These are phyloP conservation scores for Russula sp. DNA, from an alignment of 768 basidiomycete genomes.

Conservation along the genomic window DNA sequence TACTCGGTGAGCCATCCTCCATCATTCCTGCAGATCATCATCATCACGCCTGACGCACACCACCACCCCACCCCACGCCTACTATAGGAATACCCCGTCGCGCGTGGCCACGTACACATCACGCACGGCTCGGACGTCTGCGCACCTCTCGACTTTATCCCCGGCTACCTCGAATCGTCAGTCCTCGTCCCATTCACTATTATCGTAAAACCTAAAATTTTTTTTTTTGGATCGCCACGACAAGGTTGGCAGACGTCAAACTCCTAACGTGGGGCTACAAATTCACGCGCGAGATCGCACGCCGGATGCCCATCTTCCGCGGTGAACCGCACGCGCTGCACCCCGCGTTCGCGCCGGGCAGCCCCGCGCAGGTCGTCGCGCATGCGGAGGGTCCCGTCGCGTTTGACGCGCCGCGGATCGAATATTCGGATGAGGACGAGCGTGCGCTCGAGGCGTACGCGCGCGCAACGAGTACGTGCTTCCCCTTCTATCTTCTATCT, in stretches of 20 bases:
- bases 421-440: conserved; percentile 32
- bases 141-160: conserved; percentile 24
- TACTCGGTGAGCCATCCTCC: conserved; percentile 2
- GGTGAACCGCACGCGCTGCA: conserved; percentile 28
- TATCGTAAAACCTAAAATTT: no score
- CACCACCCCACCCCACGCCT: neutral
- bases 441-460: conserved; percentile 28
- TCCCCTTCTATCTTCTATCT: neutral
- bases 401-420: conserved; percentile 27
- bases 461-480: conserved; percentile 14
- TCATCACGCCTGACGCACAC: neutral
- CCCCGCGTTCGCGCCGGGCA: conserved; percentile 29
- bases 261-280: conserved; percentile 50
- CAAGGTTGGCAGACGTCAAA: conserved; percentile 32
- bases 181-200: no score
- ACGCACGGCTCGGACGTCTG: conserved; percentile 19
- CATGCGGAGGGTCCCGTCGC: conserved; percentile 22
- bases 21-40: neutral
- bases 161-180: conserved; percentile 23
- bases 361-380: conserved; percentile 22
- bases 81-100: conserved; percentile 20
- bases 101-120: conserved; percentile 25
- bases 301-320: conserved; percentile 42
- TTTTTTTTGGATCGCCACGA: no score
- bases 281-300: conserved; percentile 42